Evolutionary conservation across 371 early-diverging fungal genomes (phyloP).

Genomic region (Capillidium heterosporum): DNA sequence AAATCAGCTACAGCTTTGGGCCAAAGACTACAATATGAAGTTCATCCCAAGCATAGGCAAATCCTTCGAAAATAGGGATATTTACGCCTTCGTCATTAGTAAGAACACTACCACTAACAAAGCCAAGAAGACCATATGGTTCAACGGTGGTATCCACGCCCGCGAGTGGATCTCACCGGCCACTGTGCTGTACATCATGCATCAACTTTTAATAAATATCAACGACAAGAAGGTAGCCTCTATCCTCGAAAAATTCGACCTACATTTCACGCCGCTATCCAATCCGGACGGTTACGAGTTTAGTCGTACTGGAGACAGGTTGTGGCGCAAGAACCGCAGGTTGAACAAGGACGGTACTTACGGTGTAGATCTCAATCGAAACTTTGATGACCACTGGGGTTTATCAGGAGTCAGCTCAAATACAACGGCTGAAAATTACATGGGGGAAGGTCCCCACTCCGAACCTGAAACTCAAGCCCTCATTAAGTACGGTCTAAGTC

Average conservation of each 20-base stretch:
- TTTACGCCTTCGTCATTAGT: neutral
- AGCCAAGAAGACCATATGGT: neutral
- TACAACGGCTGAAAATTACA: slow-evolving; percentile 29
- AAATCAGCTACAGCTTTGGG: neutral
- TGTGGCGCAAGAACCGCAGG: slow-evolving; percentile 43
- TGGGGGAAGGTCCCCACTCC: slow-evolving; percentile 24
- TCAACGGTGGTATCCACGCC: slow-evolving; percentile 1
- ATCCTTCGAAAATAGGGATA: neutral
- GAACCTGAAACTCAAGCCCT: slow-evolving; percentile 32
- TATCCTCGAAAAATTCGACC: slow-evolving; percentile 18
- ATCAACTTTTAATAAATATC: neutral
- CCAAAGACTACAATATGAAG: neutral
- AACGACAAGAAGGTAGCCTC: neutral
- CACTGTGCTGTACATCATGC: neutral
- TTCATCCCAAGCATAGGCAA: neutral
- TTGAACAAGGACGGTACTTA: slow-evolving; percentile 9
- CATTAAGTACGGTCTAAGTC: slow-evolving; percentile 17
- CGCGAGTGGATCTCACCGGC: slow-evolving; percentile 7
- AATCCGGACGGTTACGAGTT: slow-evolving; percentile 41
- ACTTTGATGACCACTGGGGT: slow-evolving; percentile 33
- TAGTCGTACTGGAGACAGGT: slow-evolving; percentile 19
- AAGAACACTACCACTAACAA: neutral
- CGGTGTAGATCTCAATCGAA: slow-evolving; percentile 24
- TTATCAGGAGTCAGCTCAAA: slow-evolving; percentile 22
- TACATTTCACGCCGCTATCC: slow-evolving; percentile 28